Evolutionary conservation across 176 grass and related monocot genomes (phyloP), one percentile per base, ranked within the genome.

Genomic region (Thalia dealbata): DNA sequence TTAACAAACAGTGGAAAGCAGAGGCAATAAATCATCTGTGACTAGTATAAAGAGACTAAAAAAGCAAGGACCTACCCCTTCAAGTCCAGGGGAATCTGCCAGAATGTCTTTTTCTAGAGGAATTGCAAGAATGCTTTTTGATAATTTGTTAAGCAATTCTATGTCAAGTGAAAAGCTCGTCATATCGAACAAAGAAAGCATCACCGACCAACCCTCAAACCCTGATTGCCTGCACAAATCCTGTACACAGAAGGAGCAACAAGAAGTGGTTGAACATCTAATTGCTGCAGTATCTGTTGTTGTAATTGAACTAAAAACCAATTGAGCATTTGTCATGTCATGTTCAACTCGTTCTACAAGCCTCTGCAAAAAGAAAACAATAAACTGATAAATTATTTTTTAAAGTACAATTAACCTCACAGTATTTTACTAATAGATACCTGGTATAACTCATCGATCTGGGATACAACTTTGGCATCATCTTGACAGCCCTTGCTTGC

Each of bases 141-240:
- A 79, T 35, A 96, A 73, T 32, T 74, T 60, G 65, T 86, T 58
- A 72, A 96, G 89, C 76, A 96, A 88, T 75, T 83, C 79, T 35
- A 82, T 77, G 76, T 92, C 89, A 82, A 92, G 72, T 58, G 76
- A 88, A 85, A 88, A 81, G 72, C 89, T 92, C 82, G 85, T 96
- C 66, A 96, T 75, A 76, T 96, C 88, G 73, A 92, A 85, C 72
- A 96, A 85, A 78, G 87, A 82, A 82, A 96, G 78, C 74, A 82
- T 81, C 5, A 74, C 72, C 72, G 84, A 64, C 92, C 89, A 96
- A 78, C 78, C 76, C 13, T 60, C 69, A 70, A 96, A 88, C 70
- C 80, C 78, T 27, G 72, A 50, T 50, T 67, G 79, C 65, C 75
- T 83, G 55, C 63, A 71, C 61, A 91, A 75, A 75, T 75, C 73